phyloP scores from a whole-genome alignment of 2,329 filamentous ascomycete genomes.

The Grosmannia penicillata region DNA sequence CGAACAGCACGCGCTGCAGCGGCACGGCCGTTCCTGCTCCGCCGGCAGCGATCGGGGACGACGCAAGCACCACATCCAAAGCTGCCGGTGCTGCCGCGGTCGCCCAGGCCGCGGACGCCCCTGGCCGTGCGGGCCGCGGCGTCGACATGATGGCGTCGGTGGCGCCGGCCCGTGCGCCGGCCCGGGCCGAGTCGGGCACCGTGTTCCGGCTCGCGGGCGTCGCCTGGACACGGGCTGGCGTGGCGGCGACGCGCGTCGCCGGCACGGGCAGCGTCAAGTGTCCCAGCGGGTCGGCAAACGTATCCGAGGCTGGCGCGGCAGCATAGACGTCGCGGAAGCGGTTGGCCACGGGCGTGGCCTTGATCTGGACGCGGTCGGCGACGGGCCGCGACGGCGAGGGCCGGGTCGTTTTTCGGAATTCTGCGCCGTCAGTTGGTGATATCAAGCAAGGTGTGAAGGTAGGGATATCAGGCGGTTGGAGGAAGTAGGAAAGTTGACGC shows the following conservation, averaged over 20 bases:
- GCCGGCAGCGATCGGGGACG: slow-evolving; percentile 10
- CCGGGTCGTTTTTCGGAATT: too few relatives aligned
- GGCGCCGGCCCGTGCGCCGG: background rate
- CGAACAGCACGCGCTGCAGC: slow-evolving; percentile 10
- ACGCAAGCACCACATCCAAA: slow-evolving; percentile 8
- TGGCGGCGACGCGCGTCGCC: slow-evolving; percentile 7
- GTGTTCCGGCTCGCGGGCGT: slow-evolving; percentile 12
- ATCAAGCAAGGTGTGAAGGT: too few relatives aligned
- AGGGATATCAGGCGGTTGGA: too few relatives aligned
- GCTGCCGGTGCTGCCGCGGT: too few relatives aligned
- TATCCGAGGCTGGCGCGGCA: background rate
- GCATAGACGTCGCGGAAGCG: slow-evolving; percentile 36
- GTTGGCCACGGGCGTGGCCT: slow-evolving; percentile 41
- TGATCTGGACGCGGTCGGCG: slow-evolving; percentile 30
- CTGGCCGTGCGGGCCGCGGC: too few relatives aligned
- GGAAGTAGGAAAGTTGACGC: too few relatives aligned
- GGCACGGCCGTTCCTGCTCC: background rate
- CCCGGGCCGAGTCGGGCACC: background rate
- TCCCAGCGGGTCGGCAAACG: too few relatives aligned
- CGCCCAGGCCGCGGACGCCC: too few relatives aligned
- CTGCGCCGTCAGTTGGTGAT: too few relatives aligned
- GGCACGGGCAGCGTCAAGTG: slow-evolving; percentile 7
- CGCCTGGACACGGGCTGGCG: slow-evolving; percentile 12
- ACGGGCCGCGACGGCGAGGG: slow-evolving; percentile 25
- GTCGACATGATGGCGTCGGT: background rate